Evolutionary conservation across 768 basidiomycete species (phyloP).

Genomic region (Rhizopogon vinicolor): DNA sequence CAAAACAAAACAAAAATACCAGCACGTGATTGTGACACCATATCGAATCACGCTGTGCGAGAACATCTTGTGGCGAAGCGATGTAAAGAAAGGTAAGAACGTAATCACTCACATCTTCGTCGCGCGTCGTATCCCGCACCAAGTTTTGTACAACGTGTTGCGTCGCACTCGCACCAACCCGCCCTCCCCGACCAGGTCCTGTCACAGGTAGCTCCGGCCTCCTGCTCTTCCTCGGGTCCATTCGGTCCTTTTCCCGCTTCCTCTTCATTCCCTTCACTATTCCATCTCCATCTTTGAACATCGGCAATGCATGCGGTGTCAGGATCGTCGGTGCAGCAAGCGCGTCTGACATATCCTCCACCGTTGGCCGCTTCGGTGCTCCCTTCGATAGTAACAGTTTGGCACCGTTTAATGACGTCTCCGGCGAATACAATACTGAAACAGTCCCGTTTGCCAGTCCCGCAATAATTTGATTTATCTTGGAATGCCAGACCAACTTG

Average conservation of each 20-base stretch:
- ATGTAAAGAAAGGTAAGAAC: constrained; percentile 6
- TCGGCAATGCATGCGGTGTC: constrained; percentile 87
- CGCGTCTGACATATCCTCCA: constrained; percentile 88
- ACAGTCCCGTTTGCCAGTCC: constrained; percentile 87
- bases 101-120: constrained; percentile 82
- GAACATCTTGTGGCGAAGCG: neutral
- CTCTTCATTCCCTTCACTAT: constrained; percentile 76
- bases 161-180: constrained; percentile 95
- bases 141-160: constrained; percentile 95
- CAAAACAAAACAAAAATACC: constrained; percentile 10
- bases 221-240: constrained; percentile 88
- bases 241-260: constrained; percentile 82
- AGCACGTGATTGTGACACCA: constrained; percentile 10
- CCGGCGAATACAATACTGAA: constrained; percentile 88
- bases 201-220: constrained; percentile 90
- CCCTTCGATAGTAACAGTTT: constrained; percentile 86
- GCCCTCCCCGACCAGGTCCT: constrained; percentile 90
- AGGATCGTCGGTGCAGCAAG: constrained; percentile 83
- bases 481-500: constrained; percentile 90
- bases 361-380: constrained; percentile 73
- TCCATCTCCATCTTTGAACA: constrained; percentile 80
- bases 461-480: constrained; percentile 94
- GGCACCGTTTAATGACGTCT: constrained; percentile 86
- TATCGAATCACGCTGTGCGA: neutral
- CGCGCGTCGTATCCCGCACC: constrained; percentile 85